Conservation (phyloP, 2,329 filamentous ascomycete genomes). For the Talaromyces sp. region DNA sequence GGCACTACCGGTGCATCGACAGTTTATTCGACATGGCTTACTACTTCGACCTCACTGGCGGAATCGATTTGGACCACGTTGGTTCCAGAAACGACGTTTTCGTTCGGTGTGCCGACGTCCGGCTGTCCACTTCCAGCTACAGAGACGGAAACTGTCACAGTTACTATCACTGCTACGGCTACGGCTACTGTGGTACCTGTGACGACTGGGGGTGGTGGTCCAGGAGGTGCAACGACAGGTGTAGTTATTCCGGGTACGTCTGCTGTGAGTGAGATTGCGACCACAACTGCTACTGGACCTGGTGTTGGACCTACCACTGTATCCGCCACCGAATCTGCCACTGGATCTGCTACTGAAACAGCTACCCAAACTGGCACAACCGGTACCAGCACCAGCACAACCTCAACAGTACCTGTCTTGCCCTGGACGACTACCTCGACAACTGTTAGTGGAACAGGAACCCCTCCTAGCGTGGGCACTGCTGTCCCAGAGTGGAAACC, state of each 20-base stretch:
- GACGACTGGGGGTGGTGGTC: not conserved
- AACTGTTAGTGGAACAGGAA: not conserved
- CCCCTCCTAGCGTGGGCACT: not conserved
- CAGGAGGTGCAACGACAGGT: not conserved
- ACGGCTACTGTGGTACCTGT: not conserved
- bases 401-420: not conserved
- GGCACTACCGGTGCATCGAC: slow-evolving; percentile 5
- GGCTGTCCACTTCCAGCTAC: slow-evolving; percentile 6
- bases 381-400: not conserved
- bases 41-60: not conserved
- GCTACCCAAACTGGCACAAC: not conserved
- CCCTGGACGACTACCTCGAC: not conserved
- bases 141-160: slow-evolving; percentile 3
- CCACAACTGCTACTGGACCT: not conserved
- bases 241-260: not conserved
- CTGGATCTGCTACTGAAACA: slow-evolving; percentile 5
- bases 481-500: not conserved
- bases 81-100: not conserved
- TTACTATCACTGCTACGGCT: not conserved
- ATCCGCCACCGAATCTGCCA: not conserved
- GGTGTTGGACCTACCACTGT: not conserved
- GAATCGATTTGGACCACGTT: slow-evolving; percentile 3
- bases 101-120: not conserved
- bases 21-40: slow-evolving; percentile 8
- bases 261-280: not conserved